Evolutionary conservation across 2,329 filamentous ascomycete genomes (phyloP).

Genomic region (Sporothrix curviconia): DNA sequence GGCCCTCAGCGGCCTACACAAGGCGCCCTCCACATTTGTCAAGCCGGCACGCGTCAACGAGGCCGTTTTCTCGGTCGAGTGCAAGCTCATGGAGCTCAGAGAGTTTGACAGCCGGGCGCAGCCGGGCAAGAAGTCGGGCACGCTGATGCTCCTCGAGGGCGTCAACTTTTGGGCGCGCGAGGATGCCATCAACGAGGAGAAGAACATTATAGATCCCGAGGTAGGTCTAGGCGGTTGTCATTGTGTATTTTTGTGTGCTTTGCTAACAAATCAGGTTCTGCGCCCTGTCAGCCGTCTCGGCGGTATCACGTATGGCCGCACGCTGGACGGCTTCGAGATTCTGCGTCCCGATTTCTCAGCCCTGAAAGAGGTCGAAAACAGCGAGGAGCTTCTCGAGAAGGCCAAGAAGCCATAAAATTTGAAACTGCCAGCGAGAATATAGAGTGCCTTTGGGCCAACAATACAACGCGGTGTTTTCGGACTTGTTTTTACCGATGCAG

Average conservation of each 20-base stretch:
- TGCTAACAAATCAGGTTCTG: slow-evolving; percentile 46
- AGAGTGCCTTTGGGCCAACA: too few relatives aligned
- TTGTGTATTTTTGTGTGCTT: background rate
- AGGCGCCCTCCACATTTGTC: slow-evolving; percentile 53
- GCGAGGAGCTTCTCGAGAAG: slow-evolving; percentile 16
- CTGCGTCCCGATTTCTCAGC: slow-evolving; percentile 51
- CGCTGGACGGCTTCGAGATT: slow-evolving; percentile 65
- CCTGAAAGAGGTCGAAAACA: slow-evolving; percentile 34
- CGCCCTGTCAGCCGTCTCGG: slow-evolving; percentile 72
- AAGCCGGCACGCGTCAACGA: slow-evolving; percentile 68
- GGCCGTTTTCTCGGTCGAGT: slow-evolving; percentile 77
- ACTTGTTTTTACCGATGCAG: background rate
- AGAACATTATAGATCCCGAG: slow-evolving; percentile 64
- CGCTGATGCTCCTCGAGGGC: slow-evolving; percentile 73
- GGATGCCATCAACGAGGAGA: slow-evolving; percentile 76
- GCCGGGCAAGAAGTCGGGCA: slow-evolving; percentile 68
- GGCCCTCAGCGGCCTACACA: slow-evolving; percentile 66
- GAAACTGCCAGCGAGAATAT: too few relatives aligned
- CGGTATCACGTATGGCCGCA: slow-evolving; percentile 75
- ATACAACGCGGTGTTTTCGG: too few relatives aligned
- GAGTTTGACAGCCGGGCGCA: slow-evolving; percentile 70
- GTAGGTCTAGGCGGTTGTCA: slow-evolving; percentile 35
- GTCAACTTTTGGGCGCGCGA: slow-evolving; percentile 83
- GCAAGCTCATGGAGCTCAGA: slow-evolving; percentile 62
- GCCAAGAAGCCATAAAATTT: slow-evolving; percentile 5